Evolutionary conservation across 169 alveolate species (phyloP), one percentile per base, ranked within the genome.

Genomic region (Amoebophrya sp.): DNA sequence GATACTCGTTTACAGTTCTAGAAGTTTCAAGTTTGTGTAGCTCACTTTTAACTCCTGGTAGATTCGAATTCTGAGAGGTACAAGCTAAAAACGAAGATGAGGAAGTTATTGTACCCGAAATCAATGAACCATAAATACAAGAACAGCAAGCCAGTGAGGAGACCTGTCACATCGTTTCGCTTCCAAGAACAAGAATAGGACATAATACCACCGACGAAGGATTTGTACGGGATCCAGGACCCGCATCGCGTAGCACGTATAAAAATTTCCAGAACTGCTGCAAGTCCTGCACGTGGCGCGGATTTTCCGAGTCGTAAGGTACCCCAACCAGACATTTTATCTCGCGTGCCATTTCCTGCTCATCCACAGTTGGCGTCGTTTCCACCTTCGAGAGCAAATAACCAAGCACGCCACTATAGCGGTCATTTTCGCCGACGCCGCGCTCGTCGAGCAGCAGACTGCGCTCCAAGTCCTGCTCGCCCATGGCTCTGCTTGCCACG

Each of bases 321-420:
- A 65, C 33, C 39, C 83, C 83, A 26, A 65, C 83, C 36, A 65
- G 83, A 36, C 83, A 65, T 36, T 65, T 65, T 29, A 65, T 65
- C n/a, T 65, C 83, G 26, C 83, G 83, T 36, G 83, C 83, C 83
- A 65, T 65, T 36, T 65, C 83, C 33, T 6, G 83, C 83, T 65
- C 83, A 29, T 65, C 83, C 33, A 65, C 36, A 10, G 83, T 65
- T 29, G 83, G 83, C 83, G 18, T 29, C 3, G 38, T 36, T 36
- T 65, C 39, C 10, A 65, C 33, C 26, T 36, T 6, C 26, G 83
- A 29, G 33, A 65, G 26, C 36, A 65, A 26, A 65, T 65, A 65
- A 1, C 83, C 83, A 10, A 65, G 83, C 18, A 65, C 18, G 2
- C 83, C 83, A 26, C 33, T 65, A 36, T 65, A 65, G 83, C 83